A percentile compares a stretch with the other conserved stretches of the same genome.
These are phyloP conservation scores for Blastocystis sp. DNA, from an alignment of 352 stramenopile species.

Conservation along the genomic window DNA sequence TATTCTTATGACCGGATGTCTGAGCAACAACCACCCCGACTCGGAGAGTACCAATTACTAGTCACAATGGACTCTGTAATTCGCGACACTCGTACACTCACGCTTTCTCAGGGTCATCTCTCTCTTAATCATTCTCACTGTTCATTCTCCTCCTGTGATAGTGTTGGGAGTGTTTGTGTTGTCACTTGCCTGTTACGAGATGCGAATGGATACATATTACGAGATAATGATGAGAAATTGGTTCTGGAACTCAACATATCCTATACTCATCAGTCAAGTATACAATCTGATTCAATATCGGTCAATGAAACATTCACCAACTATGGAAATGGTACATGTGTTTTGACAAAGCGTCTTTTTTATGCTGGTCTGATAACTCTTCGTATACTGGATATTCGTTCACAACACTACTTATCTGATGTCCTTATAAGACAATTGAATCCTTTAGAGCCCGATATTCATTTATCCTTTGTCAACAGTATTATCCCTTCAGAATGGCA, in stretches of 20 bases:
- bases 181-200: background rate
- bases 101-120: background rate
- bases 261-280: background rate
- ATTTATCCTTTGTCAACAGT: background rate
- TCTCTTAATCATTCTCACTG: background rate
- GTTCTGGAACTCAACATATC: background rate
- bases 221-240: background rate
- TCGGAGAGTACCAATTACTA: no score
- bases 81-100: background rate
- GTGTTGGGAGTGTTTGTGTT: background rate
- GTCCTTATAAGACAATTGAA: background rate
- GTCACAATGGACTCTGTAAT: no score
- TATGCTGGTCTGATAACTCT: no score
- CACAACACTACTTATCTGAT: no score
- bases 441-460: background rate
- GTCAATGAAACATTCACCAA: background rate
- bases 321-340: constrained; percentile 3
- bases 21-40: background rate
- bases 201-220: background rate
- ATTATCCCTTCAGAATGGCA: background rate
- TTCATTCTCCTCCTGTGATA: background rate
- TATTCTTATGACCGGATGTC: constrained; percentile 22
- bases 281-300: background rate
- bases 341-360: background rate
- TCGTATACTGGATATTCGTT: no score